Conservation (phyloP, 2,329 filamentous ascomycete genomes). For the Colletotrichum caudatum region DNA sequence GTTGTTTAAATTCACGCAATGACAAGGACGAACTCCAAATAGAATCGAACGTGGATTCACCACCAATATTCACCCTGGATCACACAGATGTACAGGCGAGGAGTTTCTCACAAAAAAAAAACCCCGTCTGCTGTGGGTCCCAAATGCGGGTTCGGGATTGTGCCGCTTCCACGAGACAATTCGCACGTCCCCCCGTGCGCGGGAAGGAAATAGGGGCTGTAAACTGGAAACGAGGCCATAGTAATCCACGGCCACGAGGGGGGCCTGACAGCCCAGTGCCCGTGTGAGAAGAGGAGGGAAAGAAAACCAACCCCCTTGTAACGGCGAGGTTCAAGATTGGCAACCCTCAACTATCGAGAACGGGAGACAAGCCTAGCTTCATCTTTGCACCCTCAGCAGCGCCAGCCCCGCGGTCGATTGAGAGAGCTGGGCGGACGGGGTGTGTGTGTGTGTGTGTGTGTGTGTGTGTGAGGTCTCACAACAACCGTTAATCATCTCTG, state of each 20-base stretch:
- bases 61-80: neutral
- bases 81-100: constrained; percentile 23
- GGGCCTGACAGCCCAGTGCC: constrained; percentile 1
- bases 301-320: constrained; percentile 11
- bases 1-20: constrained; percentile 11
- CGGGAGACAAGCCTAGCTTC: constrained; percentile 9
- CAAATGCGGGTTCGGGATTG: constrained; percentile 16
- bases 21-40: neutral
- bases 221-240: constrained; percentile 11
- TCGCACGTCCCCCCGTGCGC: constrained; percentile 23
- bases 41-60: constrained; percentile 24
- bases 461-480: neutral
- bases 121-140: constrained; percentile 22
- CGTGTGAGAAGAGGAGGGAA: neutral
- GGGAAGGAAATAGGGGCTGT: constrained; percentile 21
- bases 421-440: neutral
- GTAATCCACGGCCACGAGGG: constrained; percentile 26
- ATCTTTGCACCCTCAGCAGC: constrained; percentile 14
- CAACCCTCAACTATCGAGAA: constrained; percentile 26
- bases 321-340: constrained; percentile 32
- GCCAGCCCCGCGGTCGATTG: constrained; percentile 6
- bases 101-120: constrained; percentile 24
- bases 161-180: constrained; percentile 25
- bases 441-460: no score
- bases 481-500: neutral